Conservation (phyloP, 441 rosid species). For the Aquilaria agallochum region DNA sequence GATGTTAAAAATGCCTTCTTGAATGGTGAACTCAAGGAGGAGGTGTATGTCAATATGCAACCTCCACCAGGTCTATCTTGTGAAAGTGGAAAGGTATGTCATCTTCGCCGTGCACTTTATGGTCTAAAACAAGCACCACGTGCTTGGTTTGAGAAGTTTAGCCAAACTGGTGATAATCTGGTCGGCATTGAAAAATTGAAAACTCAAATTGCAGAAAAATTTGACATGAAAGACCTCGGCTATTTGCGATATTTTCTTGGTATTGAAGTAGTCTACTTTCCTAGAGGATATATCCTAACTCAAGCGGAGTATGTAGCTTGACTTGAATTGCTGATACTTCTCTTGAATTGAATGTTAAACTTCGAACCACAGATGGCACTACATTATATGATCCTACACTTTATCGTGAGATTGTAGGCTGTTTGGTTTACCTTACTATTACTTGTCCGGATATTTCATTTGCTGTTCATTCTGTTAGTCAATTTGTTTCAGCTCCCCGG, state of each 20-base stretch:
- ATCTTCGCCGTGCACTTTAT: background rate
- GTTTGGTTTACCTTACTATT: background rate
- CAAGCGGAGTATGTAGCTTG: background rate
- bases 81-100: background rate
- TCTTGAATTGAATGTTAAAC: background rate
- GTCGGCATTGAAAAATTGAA: background rate
- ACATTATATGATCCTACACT: background rate
- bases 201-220: background rate
- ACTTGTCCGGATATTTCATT: background rate
- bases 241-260: no score
- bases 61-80: no score
- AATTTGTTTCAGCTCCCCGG: background rate
- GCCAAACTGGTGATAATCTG: background rate
- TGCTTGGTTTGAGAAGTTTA: background rate
- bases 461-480: background rate
- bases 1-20: no score
- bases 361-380: background rate
- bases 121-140: constrained; percentile 1
- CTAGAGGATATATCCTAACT: background rate
- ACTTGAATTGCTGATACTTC: background rate
- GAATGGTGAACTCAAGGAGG: no score
- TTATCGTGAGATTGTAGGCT: background rate
- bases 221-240: background rate
- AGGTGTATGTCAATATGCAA: no score
- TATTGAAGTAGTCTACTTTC: background rate